Percentiles rank a stretch among this genome's conserved stretches.
Evolutionary conservation across 2,329 filamentous ascomycete genomes (phyloP).

Genomic region (Fusarium tupiense): DNA sequence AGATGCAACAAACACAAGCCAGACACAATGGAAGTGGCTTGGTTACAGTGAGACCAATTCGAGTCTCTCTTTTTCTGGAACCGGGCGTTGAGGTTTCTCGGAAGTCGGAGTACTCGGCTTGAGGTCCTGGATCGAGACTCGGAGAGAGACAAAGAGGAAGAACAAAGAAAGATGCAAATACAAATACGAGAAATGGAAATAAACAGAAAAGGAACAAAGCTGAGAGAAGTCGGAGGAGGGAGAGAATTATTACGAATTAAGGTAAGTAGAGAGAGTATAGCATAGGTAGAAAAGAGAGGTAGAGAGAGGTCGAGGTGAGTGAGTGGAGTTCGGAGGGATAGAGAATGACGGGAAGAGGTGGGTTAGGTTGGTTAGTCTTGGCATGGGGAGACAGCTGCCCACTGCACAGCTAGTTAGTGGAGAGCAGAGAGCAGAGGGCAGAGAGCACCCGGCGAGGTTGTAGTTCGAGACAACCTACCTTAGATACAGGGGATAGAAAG

Average conservation of each 20-base stretch:
- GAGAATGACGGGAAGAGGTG: slow-evolving; percentile 26
- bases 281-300: slow-evolving; percentile 9
- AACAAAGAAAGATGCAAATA: slow-evolving; percentile 9
- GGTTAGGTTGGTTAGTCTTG: slow-evolving; percentile 6
- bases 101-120: slow-evolving; percentile 19
- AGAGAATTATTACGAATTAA: slow-evolving; percentile 33
- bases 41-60: slow-evolving; percentile 28
- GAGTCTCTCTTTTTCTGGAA: slow-evolving; percentile 27
- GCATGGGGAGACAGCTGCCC: slow-evolving; percentile 20
- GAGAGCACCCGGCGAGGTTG: slow-evolving; percentile 13
- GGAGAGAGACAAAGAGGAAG: slow-evolving; percentile 18
- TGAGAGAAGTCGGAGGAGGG: slow-evolving; percentile 14
- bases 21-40: slow-evolving; percentile 33
- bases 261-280: slow-evolving; percentile 16
- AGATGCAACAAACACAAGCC: slow-evolving; percentile 22
- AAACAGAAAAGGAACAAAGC: slow-evolving; percentile 8
- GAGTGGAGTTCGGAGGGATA: slow-evolving; percentile 6
- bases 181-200: slow-evolving; percentile 19
- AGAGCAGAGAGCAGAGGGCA: slow-evolving; percentile 1
- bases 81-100: slow-evolving; percentile 17
- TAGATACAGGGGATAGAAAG: slow-evolving; percentile 10
- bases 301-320: background rate
- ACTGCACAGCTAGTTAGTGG: background rate
- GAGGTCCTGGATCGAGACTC: slow-evolving; percentile 2
- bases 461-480: slow-evolving; percentile 16